Evolutionary conservation across 1,284 basidiomycete genomes (phyloP).

Genomic region (Coriolopsis trogii): DNA sequence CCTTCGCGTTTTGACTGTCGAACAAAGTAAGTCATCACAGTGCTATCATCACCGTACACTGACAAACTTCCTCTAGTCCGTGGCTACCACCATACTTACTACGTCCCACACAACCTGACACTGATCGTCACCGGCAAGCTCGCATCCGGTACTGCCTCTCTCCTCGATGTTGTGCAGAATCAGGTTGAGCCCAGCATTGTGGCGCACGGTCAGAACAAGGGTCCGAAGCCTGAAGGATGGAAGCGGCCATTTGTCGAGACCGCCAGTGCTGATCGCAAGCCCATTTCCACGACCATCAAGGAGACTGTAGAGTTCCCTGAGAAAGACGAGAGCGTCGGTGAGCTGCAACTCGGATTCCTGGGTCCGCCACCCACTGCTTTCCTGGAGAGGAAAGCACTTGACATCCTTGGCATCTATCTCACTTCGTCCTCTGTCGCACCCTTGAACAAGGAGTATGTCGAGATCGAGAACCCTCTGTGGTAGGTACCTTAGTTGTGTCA

Average conservation of each 20-base stretch:
- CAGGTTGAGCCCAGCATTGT: conserved; percentile 84
- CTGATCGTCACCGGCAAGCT: conserved; percentile 84
- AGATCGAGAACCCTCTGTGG: conserved; percentile 91
- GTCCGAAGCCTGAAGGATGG: conserved; percentile 79
- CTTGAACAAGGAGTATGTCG: conserved; percentile 91
- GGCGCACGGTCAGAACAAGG: conserved; percentile 69
- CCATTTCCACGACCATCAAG: conserved; percentile 56
- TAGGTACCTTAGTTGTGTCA: conserved; percentile 34
- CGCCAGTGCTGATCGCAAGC: conserved; percentile 64
- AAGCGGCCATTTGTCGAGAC: conserved; percentile 96
- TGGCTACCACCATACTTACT: conserved; percentile 89
- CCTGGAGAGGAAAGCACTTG: conserved; percentile 82
- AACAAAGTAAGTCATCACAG: conserved; percentile 70
- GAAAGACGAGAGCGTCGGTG: conserved; percentile 94
- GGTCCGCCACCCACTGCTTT: conserved; percentile 80
- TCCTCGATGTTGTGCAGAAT: conserved; percentile 79
- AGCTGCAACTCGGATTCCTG: conserved; percentile 80
- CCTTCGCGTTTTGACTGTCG: conserved; percentile 82
- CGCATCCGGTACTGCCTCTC: conserved; percentile 65
- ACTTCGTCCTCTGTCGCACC: conserved; percentile 90
- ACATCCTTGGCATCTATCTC: conserved; percentile 87
- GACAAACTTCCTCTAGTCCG: conserved; percentile 58
- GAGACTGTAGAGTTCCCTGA: conserved; percentile 94
- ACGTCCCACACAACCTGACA: conserved; percentile 93
- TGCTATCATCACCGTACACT: conserved; percentile 1